Evolutionary conservation across 192 early-diverging fungal species (phyloP), one percentile per base, ranked within the genome.

Genomic region (Backusella mclennaniae): DNA sequence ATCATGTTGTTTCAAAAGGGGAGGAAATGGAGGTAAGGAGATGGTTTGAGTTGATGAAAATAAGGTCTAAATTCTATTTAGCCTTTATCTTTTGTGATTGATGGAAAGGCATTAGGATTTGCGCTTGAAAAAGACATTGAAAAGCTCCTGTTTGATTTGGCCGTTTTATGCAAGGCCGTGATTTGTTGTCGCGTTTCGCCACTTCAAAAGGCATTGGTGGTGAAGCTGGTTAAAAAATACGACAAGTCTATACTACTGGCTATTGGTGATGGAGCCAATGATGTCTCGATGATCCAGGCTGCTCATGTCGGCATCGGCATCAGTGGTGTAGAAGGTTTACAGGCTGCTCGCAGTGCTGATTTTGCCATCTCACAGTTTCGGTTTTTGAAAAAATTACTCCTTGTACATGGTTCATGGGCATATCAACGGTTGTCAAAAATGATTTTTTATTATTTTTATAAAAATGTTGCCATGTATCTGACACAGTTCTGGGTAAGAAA

Each of bases 281-380:
- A 99, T 80, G 97, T 99, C 0, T 93, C 92, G 29, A 99, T 99
- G 98, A 99, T 99, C 79, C 98, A 99, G 80, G 98, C 97, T 12
- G 97, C 97, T 26, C 97, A 99, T 76, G 97, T 99, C 33, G 98
- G 98, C 66, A 91, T 99, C 12, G 98, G 98, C 66, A 99, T 99
- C 77, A 93, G 89, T 66, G 98, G 98, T 31, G 89, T 95, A 74
- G 98, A 99, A 78, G 98, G 98, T 44, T 85, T 99, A 70, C 98
- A 99, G 77, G 98, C 98, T 5, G 97, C 97, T 4, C 92, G 98
- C 17, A 92, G 93, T 74, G 95, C 98, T 0, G 98, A 99, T 85
- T 98, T 99, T 85, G 94, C 98, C n/a, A 98, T 99, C 76, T 95
- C 95, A 17, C 98, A 99, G 79, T 99, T 99, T 87, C 83, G 94